phyloP scores from a whole-genome alignment of 1,284 basidiomycete genomes.

The Austroboletus novae-zelandiae region DNA sequence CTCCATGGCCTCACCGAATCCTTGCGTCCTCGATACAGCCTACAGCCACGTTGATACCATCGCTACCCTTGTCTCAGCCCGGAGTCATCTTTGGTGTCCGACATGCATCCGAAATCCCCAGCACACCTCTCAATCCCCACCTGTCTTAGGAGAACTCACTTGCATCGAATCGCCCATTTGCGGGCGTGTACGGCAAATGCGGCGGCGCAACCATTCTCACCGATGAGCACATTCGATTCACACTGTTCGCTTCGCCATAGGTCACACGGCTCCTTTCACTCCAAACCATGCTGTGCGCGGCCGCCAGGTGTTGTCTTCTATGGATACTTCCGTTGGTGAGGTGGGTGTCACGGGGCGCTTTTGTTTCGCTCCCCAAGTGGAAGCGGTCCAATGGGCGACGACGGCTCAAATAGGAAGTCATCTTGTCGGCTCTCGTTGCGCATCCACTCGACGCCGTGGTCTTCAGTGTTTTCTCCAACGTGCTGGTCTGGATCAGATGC shows the following conservation, averaged over 20 bases:
- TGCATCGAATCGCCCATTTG: background rate
- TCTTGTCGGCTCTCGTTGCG: background rate
- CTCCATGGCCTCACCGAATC: background rate
- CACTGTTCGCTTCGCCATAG: background rate
- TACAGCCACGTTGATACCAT: conserved; percentile 5
- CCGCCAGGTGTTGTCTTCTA: background rate
- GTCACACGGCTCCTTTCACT: conserved; percentile 1
- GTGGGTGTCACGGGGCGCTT: background rate
- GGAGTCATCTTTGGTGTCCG: conserved; percentile 2
- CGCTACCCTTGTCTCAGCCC: background rate
- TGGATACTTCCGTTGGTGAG: background rate
- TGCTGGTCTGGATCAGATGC: conserved; percentile 2
- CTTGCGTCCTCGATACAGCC: background rate
- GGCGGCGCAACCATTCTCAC: background rate
- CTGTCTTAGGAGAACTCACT: background rate
- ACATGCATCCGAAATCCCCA: background rate
- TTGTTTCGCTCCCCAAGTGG: background rate
- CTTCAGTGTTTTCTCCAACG: background rate
- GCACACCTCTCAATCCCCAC: background rate
- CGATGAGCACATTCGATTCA: background rate
- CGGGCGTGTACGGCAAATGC: background rate
- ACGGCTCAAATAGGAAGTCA: background rate
- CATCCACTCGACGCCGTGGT: background rate
- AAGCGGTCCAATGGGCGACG: background rate
- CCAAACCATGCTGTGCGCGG: background rate